Evolutionary conservation across 768 basidiomycete genomes (phyloP), one percentile per base, ranked within the genome.

Genomic region (Boletales sp.): DNA sequence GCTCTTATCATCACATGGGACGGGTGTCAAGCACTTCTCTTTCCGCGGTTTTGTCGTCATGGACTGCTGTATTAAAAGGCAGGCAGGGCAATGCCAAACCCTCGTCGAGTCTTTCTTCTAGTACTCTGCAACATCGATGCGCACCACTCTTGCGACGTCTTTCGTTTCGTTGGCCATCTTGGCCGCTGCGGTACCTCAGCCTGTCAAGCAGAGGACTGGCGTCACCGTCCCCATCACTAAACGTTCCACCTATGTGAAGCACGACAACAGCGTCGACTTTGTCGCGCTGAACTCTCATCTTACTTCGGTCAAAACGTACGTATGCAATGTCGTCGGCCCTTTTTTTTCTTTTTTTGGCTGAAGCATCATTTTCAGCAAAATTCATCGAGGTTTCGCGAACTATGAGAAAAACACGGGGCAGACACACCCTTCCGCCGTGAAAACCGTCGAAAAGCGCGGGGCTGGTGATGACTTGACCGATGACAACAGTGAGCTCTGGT

Each of bases 201-300:
- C 43, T 1, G 18, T 6, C 11, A 9, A 11, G 4, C 15, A 13
- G 24, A 51, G 10, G 14, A 21, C 2, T 17, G 42, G 58, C 10
- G 36, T 5, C 0, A 42, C 48, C 5, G 51, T 60, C 19, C 49
- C 57, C 13, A 50, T 58, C 43, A 19, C 17, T 7, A 58, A 56
- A 43, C 55, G 37, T 5, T 34, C 51, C 3, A 11, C 18, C 4
- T 19, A 53, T 2, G 13, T 45, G 7, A 56, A 60, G 18, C 19
- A 31, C 12, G 51, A 53, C 49, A 47, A 39, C 5, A 48, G 21
- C 15, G 49, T 54, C 2, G 32, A 53, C 14, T 19, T 48, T 7
- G 47, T 50, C 0, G 55, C 47, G 14, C 49, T 57, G 17, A 30
- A 43, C 7, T 9, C 42, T 12, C 55, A 58, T 18, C 12, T 49